Base-by-base conservation (phyloP, 495 filamentous ascomycete genomes). In the Thermochaetoides thermophila region DNA sequence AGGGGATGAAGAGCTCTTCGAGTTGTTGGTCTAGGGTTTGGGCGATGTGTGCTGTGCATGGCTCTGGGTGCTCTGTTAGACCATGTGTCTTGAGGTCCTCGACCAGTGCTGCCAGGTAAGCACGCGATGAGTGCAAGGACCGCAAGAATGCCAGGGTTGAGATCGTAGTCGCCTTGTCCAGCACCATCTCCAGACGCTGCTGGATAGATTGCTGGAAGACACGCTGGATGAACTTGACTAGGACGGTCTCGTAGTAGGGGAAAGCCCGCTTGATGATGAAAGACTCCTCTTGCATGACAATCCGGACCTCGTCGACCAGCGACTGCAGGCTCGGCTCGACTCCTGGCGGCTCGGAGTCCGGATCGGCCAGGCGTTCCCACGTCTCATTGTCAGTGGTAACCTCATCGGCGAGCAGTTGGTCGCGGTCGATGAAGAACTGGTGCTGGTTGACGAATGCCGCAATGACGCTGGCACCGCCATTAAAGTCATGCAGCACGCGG, bases 131-230 rank as follows among this genome's bases (percentile, higher is more conserved):
- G 55, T 99, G 91, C 13, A 99, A 49, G 20, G 82, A 87, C 24
- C 91, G 75, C 0, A 99, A 63, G 50, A 93, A 96, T 3, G 91
- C 86, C 15, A 99, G 60, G 4, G 84, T 84, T 1, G 91, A 96
- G 25, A 94, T 73, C 6, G 75, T 76, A 42, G 79, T 80, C 9
- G 91, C 87, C 56, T 93, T 94, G 38, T 93, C 84, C 27, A 99
- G 63, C 7, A 99, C 85, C 80, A 92, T 84, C 45, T 99, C 91
- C 9, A 99, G 65, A 3, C 85, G 66, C 54, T 96, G 89, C 50
- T 96, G 91, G 40, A 97, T 79, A 2, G 87, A 94, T 52, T 99
- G 91, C 50, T 99, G 87, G 51, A 96, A 99, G 5, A 99, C 76
- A 20, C 91, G 71, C 54, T 96, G 91, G 17, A 96, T 59, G 43